These are phyloP conservation scores for Ceratocystis variospora DNA, from an alignment of 2,329 filamentous ascomycete genomes.

Conservation along the genomic window DNA sequence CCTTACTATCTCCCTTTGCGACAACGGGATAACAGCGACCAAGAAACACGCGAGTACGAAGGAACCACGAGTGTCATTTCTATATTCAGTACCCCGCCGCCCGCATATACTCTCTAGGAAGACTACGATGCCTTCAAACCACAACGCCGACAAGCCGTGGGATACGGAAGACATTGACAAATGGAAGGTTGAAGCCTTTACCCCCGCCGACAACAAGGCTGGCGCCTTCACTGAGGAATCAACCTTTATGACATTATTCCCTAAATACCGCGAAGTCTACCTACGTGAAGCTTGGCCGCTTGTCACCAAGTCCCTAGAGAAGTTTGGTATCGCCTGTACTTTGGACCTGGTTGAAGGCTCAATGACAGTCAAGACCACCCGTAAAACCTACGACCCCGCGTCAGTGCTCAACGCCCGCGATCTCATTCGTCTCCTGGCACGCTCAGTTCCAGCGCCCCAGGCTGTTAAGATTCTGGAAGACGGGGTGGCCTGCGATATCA, in stretches of 20 bases:
- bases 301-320: slow-evolving; percentile 75
- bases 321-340: slow-evolving; percentile 75
- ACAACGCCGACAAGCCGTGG: slow-evolving; percentile 86
- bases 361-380: slow-evolving; percentile 92
- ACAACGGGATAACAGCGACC: not conserved
- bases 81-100: not conserved
- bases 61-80: not conserved
- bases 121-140: slow-evolving; percentile 62
- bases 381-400: slow-evolving; percentile 82
- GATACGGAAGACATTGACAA: slow-evolving; percentile 96
- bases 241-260: slow-evolving; percentile 75
- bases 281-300: slow-evolving; percentile 86
- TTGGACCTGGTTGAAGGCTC: slow-evolving; percentile 89
- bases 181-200: slow-evolving; percentile 86
- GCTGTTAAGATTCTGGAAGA: slow-evolving; percentile 92
- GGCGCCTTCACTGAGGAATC: slow-evolving; percentile 89
- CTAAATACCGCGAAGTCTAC: slow-evolving; percentile 92
- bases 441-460: slow-evolving; percentile 84
- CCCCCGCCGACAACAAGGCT: slow-evolving; percentile 65
- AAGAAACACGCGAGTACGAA: not conserved
- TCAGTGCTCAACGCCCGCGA: slow-evolving; percentile 88
- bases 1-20: not conserved
- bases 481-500: slow-evolving; percentile 80
- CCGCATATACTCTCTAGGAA: not conserved
- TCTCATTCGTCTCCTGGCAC: slow-evolving; percentile 79